Evolutionary conservation across 2,329 filamentous ascomycete genomes (phyloP).

Genomic region (Furcasterigmium sp.): DNA sequence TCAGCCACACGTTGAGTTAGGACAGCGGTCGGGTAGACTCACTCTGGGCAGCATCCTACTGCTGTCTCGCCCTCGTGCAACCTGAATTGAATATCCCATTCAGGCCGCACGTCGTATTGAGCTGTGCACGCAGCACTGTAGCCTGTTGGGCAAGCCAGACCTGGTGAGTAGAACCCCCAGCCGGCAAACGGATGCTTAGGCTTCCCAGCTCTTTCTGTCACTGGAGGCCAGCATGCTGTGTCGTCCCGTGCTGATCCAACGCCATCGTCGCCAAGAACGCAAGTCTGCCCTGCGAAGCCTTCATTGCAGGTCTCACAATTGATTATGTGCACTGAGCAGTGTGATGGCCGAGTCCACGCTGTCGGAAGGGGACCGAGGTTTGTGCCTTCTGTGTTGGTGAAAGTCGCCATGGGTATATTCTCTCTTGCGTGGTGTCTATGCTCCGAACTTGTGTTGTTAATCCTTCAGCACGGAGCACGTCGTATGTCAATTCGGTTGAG

Average conservation of each 20-base stretch:
- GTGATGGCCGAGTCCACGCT: conserved; percentile 13
- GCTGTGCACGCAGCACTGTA: conserved; percentile 25
- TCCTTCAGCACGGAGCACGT: too few species aligned
- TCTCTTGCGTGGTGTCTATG: too few species aligned
- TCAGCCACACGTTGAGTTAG: not conserved
- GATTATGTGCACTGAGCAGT: conserved; percentile 14
- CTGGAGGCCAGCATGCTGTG: conserved; percentile 22
- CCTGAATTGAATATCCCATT: conserved; percentile 20
- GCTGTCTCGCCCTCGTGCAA: conserved; percentile 21
- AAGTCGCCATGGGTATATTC: too few species aligned
- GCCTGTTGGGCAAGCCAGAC: conserved; percentile 23
- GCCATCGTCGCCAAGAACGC: conserved; percentile 8
- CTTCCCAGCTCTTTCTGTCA: conserved; percentile 4
- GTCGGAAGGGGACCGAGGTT: conserved; percentile 19
- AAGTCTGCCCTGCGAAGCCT: conserved; percentile 18
- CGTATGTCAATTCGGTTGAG: too few species aligned
- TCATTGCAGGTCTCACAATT: conserved; percentile 14
- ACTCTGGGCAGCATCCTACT: conserved; percentile 25
- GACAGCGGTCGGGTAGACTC: conserved; percentile 12
- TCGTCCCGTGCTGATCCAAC: conserved; percentile 16
- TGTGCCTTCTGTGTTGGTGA: too few species aligned
- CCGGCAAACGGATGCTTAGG: conserved; percentile 16
- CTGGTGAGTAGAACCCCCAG: conserved; percentile 30
- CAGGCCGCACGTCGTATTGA: conserved; percentile 14
- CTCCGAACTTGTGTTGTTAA: too few species aligned